phyloP scores from a whole-genome alignment of 2,329 filamentous ascomycete genomes.

The Aspergillus pseudoterreus region DNA sequence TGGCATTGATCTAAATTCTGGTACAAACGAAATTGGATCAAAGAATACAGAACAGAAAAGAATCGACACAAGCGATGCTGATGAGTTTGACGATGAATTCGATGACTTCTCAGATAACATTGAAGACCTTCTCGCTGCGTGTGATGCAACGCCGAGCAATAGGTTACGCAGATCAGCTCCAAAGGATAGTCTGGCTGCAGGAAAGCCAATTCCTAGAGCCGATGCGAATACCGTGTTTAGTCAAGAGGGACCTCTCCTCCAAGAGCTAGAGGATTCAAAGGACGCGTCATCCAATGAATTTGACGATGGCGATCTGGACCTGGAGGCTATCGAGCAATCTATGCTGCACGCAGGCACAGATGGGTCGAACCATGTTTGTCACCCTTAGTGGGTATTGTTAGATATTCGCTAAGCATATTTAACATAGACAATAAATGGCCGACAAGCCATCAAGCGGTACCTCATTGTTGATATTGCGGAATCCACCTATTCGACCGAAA shows the following conservation, averaged over 20 bases:
- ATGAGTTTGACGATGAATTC: slow-evolving; percentile 68
- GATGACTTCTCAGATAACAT: slow-evolving; percentile 58
- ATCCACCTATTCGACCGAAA: slow-evolving; percentile 62
- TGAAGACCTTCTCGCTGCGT: slow-evolving; percentile 55
- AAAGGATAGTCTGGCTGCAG: slow-evolving; percentile 16
- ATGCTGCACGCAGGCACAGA: slow-evolving; percentile 60
- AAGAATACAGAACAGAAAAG: background rate
- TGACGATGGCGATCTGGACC: slow-evolving; percentile 64
- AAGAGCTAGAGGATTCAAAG: slow-evolving; percentile 18
- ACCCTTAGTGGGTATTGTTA: slow-evolving; percentile 33
- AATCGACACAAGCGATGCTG: slow-evolving; percentile 28
- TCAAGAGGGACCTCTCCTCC: background rate
- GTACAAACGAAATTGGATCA: background rate
- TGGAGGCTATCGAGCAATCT: slow-evolving; percentile 59
- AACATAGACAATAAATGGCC: slow-evolving; percentile 65
- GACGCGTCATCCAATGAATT: slow-evolving; percentile 63
- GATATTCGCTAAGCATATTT: slow-evolving; percentile 59
- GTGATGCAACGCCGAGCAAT: slow-evolving; percentile 41
- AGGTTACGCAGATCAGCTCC: slow-evolving; percentile 10
- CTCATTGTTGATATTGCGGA: slow-evolving; percentile 71
- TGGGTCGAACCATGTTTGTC: slow-evolving; percentile 65
- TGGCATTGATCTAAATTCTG: background rate
- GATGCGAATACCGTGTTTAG: background rate
- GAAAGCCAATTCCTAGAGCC: slow-evolving; percentile 5
- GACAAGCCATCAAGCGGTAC: slow-evolving; percentile 77